Percentiles rank a stretch among this genome's conserved stretches.
These are phyloP conservation scores for Pseudonectria foliicola DNA, from an alignment of 2,329 filamentous ascomycete genomes.

Conservation along the genomic window DNA sequence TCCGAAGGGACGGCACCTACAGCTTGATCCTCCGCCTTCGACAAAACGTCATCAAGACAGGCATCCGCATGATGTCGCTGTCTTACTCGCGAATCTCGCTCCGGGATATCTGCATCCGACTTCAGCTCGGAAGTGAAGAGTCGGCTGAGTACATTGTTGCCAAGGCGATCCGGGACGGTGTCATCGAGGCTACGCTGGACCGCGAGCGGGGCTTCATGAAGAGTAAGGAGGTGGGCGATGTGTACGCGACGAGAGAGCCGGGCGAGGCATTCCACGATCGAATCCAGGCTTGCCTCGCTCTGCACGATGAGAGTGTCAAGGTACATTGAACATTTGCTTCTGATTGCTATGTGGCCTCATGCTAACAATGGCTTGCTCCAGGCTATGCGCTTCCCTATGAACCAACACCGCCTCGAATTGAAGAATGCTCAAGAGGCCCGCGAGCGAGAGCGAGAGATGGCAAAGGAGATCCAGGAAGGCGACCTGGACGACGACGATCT, in stretches of 20 bases:
- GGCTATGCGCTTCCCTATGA: constrained; percentile 99
- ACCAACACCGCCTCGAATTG: constrained; percentile 92
- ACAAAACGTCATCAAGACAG: constrained; percentile 99
- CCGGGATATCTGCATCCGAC: constrained; percentile 91
- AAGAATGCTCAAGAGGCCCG: constrained; percentile 99
- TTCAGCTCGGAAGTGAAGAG: constrained; percentile 91
- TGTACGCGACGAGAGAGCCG: constrained; percentile 92
- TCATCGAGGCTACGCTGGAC: constrained; percentile 91
- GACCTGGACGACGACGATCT: constrained; percentile 96
- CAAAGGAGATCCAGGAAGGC: constrained; percentile 97
- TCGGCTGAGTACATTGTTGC: constrained; percentile 98
- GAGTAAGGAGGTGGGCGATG: constrained; percentile 92
- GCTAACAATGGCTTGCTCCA: constrained; percentile 28
- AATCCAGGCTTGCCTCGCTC: constrained; percentile 80
- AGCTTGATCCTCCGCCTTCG: constrained; percentile 88
- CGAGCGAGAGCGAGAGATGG: constrained; percentile 91
- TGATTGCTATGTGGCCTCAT: not conserved
- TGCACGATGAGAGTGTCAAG: constrained; percentile 98
- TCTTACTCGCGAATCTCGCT: constrained; percentile 97
- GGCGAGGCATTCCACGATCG: constrained; percentile 97
- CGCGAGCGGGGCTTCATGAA: constrained; percentile 97
- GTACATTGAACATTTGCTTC: constrained; percentile 38
- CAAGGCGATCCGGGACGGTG: constrained; percentile 94
- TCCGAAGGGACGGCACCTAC: constrained; percentile 91
- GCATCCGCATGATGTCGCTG: constrained; percentile 97